Base-by-base conservation (phyloP, 805 yeast species). In the Metahyphopichia silvanorum region DNA sequence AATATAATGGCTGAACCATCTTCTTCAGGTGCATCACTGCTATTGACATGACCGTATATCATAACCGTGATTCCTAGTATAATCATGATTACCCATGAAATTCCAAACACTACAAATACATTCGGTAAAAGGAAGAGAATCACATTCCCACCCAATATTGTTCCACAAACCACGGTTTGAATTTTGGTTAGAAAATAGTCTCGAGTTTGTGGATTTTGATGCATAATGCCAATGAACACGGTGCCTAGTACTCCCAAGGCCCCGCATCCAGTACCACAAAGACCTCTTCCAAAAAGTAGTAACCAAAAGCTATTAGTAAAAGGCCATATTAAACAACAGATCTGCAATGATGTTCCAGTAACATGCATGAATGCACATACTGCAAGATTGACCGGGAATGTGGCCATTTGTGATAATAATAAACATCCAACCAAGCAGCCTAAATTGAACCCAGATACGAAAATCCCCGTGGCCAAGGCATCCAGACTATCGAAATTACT, bases 251-350 rank as follows among this genome's bases (percentile, higher is more conserved):
- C 51, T 18, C 54, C 41, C 11, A 51, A 31, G 1, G 46, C 33
- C 1, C 66, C 66, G 17, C 57, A 46, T 5, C 47, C 28, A 8
- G 53, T 25, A 5, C 61, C 61, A 21, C 46, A 34, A 6, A 49
- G 14, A 11, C 48, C 21, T 21, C 61, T 37, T 2, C 53, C 58
- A 7, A n/a, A n/a, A n/a, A n/a, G n/a, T n/a, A n/a, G n/a, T n/a
- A n/a, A n/a, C n/a, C n/a, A n/a, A n/a, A n/a, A n/a, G n/a, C n/a
- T n/a, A n/a, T n/a, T n/a, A n/a, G n/a, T n/a, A n/a, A n/a, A n/a
- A n/a, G n/a, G 36, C 22, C 5, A 48, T 25, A 38, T 27, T 42
- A 12, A 31, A 34, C 47, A 48, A 38, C 13, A 33, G 26, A 18
- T 16, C 21, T 21, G 22, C 22, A 21, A 21, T 11, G 11, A 21